Evolutionary conservation across 2,329 filamentous ascomycete species (phyloP).

Genomic region (Sarocladium kiliense): DNA sequence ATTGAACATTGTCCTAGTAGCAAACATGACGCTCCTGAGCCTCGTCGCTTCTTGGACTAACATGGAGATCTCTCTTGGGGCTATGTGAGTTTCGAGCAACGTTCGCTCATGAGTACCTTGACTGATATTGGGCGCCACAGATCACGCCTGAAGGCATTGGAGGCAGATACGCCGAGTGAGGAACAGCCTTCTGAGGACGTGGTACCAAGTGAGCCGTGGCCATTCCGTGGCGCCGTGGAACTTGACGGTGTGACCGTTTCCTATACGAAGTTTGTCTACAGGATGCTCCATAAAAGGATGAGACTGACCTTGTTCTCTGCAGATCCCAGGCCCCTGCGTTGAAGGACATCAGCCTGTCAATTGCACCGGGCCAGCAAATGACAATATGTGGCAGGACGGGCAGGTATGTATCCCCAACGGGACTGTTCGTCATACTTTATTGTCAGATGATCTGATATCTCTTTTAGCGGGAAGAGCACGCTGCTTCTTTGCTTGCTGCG

Average conservation of each 20-base stretch:
- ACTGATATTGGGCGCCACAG: neutral
- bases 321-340: constrained; percentile 11
- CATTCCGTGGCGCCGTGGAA: neutral
- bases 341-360: constrained; percentile 13
- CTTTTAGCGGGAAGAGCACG: constrained; percentile 34
- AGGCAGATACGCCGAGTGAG: neutral
- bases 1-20: constrained; percentile 19
- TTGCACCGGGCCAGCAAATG: constrained; percentile 16
- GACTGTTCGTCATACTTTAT: neutral
- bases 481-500: constrained; percentile 30
- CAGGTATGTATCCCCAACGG: constrained; percentile 14
- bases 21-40: constrained; percentile 17
- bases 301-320: neutral
- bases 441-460: constrained; percentile 5
- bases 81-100: constrained; percentile 18
- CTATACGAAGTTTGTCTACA: neutral
- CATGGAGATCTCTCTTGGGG: constrained; percentile 19
- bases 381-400: constrained; percentile 21
- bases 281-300: constrained; percentile 3
- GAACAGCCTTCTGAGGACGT: neutral
- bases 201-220: neutral
- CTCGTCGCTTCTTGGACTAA: constrained; percentile 17
- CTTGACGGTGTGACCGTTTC: neutral
- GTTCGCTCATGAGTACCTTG: neutral
- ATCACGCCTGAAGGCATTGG: neutral